These are phyloP conservation scores for Chondrus crispus DNA, from an alignment of 23 red algal species.

Conservation along the genomic window DNA sequence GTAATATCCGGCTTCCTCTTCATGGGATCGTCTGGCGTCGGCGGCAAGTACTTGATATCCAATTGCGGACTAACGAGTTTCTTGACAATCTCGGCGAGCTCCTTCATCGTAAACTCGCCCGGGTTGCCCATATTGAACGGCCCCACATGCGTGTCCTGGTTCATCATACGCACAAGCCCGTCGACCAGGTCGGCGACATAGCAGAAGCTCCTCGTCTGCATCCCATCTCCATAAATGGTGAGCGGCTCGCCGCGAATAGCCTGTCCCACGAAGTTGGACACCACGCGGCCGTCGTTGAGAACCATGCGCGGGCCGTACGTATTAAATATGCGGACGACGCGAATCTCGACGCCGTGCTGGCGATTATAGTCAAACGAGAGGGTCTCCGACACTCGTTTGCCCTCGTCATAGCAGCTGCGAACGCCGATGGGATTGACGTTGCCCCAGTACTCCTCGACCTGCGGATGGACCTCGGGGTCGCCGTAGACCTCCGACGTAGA, in stretches of 20 bases:
- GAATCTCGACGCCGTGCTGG: slow-evolving; percentile 97
- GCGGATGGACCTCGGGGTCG: slow-evolving; percentile 92
- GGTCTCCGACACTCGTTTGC: slow-evolving; percentile 95
- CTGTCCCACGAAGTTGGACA: slow-evolving; percentile 97
- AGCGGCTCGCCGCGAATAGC: slow-evolving; percentile 89
- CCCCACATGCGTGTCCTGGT: slow-evolving; percentile 62
- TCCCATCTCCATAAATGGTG: slow-evolving; percentile 96
- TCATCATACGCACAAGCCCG: slow-evolving; percentile 95
- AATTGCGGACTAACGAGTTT: slow-evolving; percentile 55
- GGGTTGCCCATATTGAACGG: slow-evolving; percentile 97
- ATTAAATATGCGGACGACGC: slow-evolving; percentile 98
- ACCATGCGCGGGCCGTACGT: slow-evolving; percentile 99
- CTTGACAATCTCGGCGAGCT: slow-evolving; percentile 84
- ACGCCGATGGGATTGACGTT: slow-evolving; percentile 99
- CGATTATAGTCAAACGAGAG: slow-evolving; percentile 95
- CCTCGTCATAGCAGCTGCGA: slow-evolving; percentile 97
- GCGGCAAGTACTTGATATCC: slow-evolving; percentile 78
- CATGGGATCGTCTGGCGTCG: slow-evolving; percentile 97
- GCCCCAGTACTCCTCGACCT: slow-evolving; percentile 98
- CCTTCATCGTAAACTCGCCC: slow-evolving; percentile 89
- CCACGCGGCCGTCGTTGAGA: slow-evolving; percentile 95
- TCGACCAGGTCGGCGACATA: slow-evolving; percentile 94
- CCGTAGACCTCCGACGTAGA: slow-evolving; percentile 98
- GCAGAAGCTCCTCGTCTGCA: slow-evolving; percentile 97
- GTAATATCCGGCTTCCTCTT: slow-evolving; percentile 93